Base-by-base conservation (phyloP, 192 early-diverging fungal genomes). In the Coemansia guatemalensis region DNA sequence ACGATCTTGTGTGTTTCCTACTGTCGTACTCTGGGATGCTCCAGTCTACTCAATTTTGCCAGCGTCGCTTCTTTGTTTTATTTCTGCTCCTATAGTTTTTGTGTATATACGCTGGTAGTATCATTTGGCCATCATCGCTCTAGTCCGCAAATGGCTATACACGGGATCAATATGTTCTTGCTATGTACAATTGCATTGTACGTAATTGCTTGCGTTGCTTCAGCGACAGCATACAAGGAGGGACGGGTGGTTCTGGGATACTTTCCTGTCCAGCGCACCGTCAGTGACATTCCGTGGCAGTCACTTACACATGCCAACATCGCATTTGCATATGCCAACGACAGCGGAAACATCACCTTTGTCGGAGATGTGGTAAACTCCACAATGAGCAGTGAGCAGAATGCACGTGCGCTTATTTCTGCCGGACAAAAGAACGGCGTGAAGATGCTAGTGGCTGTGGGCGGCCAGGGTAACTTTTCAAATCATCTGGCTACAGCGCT, bases 381-480 rank as follows among this genome's bases (percentile, higher is more conserved):
- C 25, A 74, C 75, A 3, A 68, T 87, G 50, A 76, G 71, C 33
- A 78, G 68, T 64, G 75, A 74, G 39, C 51, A 78, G 39, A 71
- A 78, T 21, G 71, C 75, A 1, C 51, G 61, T 8, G 30, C 54
- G 18, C 60, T 84, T 21, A 70, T 84, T 18, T 57, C 65, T 20
- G 59, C 63, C 12, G 82, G 79, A 9, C 64, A 73, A 47, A 60
- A 68, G 33, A 66, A 71, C 35, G 62, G 62, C 20, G 76, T 82
- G 53, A 86, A 86, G 41, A 86, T 93, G 57, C 67, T 90, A 41
- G 66, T 87, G 21, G 86, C 89, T 7, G 83, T 91, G 21, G 91
- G 91, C 53, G 91, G 91, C 2, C 90, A 89, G 84, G 87, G 83
- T 54, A 84, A 83, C 52, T 88, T 86, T 18, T 85, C 84, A 1